A percentile compares a stretch with the other conserved stretches of the same genome.
Conservation (phyloP, 2,329 filamentous ascomycete species). For the Diaporthe sp. region DNA sequence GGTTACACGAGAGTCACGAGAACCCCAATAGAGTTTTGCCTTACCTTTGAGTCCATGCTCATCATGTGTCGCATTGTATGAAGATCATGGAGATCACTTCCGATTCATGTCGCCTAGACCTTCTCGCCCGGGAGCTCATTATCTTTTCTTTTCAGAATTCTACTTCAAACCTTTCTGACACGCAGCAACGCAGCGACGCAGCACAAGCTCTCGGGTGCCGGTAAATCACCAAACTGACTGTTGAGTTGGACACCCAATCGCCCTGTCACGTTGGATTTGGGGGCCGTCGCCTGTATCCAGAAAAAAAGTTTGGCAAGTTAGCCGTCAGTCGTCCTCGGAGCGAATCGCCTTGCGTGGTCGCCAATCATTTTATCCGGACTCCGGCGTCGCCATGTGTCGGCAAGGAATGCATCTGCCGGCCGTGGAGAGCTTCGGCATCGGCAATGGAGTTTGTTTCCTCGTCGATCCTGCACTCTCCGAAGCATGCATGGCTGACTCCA, state of each 20-base stretch:
- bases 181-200: constrained; percentile 14
- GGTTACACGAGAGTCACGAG: constrained; percentile 18
- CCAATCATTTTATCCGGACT: constrained; percentile 25
- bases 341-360: constrained; percentile 20
- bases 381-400: constrained; percentile 11
- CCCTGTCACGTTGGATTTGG: not conserved
- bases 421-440: constrained; percentile 10
- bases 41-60: constrained; percentile 21
- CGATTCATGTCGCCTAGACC: constrained; percentile 25
- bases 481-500: not conserved
- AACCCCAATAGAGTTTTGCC: constrained; percentile 23
- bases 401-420: constrained; percentile 17
- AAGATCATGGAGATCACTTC: constrained; percentile 30
- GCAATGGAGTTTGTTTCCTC: not conserved
- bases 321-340: not conserved
- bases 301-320: not conserved
- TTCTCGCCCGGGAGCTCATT: not conserved
- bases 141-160: constrained; percentile 11
- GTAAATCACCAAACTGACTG: not conserved
- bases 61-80: constrained; percentile 27
- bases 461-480: not conserved
- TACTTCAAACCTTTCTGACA: constrained; percentile 29
- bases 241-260: constrained; percentile 7
- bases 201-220: constrained; percentile 24
- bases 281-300: not conserved